Conservation (phyloP, 306 rosid genomes). For the Spatholobus suberectus region DNA sequence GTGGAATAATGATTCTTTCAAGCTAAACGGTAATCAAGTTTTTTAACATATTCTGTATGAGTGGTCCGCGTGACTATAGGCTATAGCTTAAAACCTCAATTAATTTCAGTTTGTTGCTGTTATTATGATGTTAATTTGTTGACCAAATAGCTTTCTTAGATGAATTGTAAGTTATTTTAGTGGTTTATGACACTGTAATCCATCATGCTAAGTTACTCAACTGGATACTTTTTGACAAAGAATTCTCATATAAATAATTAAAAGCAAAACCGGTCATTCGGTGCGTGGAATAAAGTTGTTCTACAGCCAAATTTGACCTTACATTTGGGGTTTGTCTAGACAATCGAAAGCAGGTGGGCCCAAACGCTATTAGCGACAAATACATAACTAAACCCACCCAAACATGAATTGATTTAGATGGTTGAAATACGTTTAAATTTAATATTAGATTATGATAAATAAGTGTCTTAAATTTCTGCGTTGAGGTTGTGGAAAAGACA, state of each 20-base stretch:
- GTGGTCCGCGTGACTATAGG: conserved; percentile 42
- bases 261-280: conserved; percentile 47
- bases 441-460: conserved; percentile 32
- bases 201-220: conserved; percentile 42
- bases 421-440: conserved; percentile 16
- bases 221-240: conserved; percentile 62
- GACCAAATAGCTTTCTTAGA: conserved; percentile 39
- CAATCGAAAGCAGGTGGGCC: conserved; percentile 61
- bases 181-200: conserved; percentile 46
- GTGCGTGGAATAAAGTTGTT: conserved; percentile 64
- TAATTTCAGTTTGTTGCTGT: conserved; percentile 26
- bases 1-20: conserved; percentile 38
- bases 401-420: conserved; percentile 36
- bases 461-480: background rate
- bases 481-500: conserved; percentile 1
- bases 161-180: conserved; percentile 24
- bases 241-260: conserved; percentile 43
- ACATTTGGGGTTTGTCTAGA: conserved; percentile 42
- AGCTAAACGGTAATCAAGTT: conserved; percentile 33
- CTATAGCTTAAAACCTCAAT: conserved; percentile 29
- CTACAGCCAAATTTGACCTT: conserved; percentile 57
- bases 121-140: conserved; percentile 38
- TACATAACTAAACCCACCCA: conserved; percentile 43
- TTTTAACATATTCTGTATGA: conserved; percentile 5
- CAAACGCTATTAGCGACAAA: conserved; percentile 45